A percentile compares a stretch with the other conserved stretches of the same genome.
These are phyloP conservation scores for Cephaloascus fragrans DNA, from an alignment of 805 yeast genomes.

Conservation along the genomic window DNA sequence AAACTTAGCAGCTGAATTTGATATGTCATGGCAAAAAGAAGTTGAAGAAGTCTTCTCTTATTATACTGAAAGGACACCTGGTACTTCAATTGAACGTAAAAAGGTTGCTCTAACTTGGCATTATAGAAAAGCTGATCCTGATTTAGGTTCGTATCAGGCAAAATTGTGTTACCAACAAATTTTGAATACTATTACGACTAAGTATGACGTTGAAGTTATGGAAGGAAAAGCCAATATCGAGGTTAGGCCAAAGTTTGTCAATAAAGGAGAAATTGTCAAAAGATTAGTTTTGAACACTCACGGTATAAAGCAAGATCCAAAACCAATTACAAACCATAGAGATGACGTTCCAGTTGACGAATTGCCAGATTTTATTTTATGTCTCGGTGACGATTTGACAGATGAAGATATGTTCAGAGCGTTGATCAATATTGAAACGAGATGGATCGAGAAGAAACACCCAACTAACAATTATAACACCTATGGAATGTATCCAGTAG, in stretches of 20 bases:
- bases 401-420: constrained; percentile 97
- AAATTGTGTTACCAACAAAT: constrained; percentile 59
- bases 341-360: constrained; percentile 26
- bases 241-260: constrained; percentile 90
- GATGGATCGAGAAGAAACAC: constrained; percentile 34
- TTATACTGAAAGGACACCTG: constrained; percentile 86
- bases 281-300: constrained; percentile 59
- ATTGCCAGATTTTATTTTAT: constrained; percentile 76
- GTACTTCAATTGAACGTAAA: constrained; percentile 77
- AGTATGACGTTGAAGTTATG: constrained; percentile 89
- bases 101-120: constrained; percentile 98
- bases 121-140: constrained; percentile 91
- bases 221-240: constrained; percentile 95
- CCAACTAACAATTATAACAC: constrained; percentile 36
- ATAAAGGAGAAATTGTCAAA: constrained; percentile 93
- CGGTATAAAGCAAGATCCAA: constrained; percentile 40
- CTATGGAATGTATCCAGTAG: constrained; percentile 71
- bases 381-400: constrained; percentile 92
- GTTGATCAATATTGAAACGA: constrained; percentile 49
- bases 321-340: constrained; percentile 9
- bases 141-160: constrained; percentile 83
- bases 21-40: constrained; percentile 91
- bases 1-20: constrained; percentile 70
- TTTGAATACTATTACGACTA: constrained; percentile 43
- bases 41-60: constrained; percentile 65